These are phyloP conservation scores for Xanthoconium purpureum DNA, from an alignment of 768 basidiomycete genomes.

Conservation along the genomic window DNA sequence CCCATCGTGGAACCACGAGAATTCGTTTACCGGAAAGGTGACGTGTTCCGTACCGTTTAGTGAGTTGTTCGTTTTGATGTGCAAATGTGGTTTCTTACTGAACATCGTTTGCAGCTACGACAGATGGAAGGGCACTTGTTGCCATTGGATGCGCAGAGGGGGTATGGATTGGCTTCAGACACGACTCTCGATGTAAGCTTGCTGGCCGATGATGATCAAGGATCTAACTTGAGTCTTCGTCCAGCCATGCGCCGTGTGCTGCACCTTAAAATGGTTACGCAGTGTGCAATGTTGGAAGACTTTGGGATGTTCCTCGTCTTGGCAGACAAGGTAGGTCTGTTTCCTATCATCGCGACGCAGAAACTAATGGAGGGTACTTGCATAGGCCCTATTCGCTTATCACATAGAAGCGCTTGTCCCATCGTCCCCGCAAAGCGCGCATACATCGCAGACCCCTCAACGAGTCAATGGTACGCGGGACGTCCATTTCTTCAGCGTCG, in stretches of 20 bases:
- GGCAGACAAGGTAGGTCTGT: conserved; percentile 70
- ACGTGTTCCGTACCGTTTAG: conserved; percentile 96
- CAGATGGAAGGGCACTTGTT: conserved; percentile 81
- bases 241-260: conserved; percentile 89
- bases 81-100: conserved; percentile 1
- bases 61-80: conserved; percentile 26
- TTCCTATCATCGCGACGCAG: neutral
- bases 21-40: conserved; percentile 75
- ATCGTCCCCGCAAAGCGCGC: conserved; percentile 65
- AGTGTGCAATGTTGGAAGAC: conserved; percentile 93
- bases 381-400: conserved; percentile 83
- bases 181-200: conserved; percentile 73
- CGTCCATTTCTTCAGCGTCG: conserved; percentile 94
- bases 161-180: conserved; percentile 91
- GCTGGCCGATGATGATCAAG: neutral
- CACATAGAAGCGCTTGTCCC: conserved; percentile 97
- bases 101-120: conserved; percentile 51
- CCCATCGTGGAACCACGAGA: conserved; percentile 67
- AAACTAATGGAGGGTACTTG: neutral
- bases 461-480: conserved; percentile 88
- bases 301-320: conserved; percentile 96
- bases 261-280: conserved; percentile 90
- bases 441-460: conserved; percentile 78
- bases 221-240: conserved; percentile 7
- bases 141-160: conserved; percentile 95